Evolutionary conservation across 1,284 basidiomycete species (phyloP).

Genomic region (Mycosarcoma maydis): DNA sequence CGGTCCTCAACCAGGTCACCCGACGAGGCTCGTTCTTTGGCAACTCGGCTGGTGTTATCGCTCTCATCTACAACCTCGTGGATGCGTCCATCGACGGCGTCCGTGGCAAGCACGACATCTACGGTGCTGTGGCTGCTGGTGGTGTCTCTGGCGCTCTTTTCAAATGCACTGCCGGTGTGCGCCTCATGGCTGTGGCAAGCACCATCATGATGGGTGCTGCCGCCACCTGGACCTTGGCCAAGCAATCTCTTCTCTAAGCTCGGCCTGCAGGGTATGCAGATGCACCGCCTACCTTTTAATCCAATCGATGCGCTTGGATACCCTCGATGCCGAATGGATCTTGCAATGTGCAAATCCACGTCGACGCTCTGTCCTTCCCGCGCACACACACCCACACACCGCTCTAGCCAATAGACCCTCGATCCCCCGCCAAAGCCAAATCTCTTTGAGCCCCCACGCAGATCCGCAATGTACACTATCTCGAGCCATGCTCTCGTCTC

Average conservation of each 20-base stretch:
- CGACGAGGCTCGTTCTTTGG: conserved; percentile 96
- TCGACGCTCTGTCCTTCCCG: too few relatives aligned
- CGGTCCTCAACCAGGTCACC: conserved; percentile 93
- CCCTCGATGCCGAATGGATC: too few relatives aligned
- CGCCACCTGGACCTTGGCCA: conserved; percentile 79
- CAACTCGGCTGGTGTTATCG: conserved; percentile 96
- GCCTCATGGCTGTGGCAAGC: conserved; percentile 86
- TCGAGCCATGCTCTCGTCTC: conserved; percentile 16
- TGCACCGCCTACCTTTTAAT: too few relatives aligned
- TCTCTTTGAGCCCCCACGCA: conserved; percentile 3
- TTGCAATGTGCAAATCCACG: too few relatives aligned
- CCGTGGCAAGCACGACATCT: conserved; percentile 89
- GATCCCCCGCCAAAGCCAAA: not conserved
- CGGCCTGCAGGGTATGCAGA: too few relatives aligned
- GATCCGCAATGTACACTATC: conserved; percentile 35
- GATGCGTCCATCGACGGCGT: conserved; percentile 91
- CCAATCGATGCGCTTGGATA: too few relatives aligned
- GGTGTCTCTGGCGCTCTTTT: conserved; percentile 89
- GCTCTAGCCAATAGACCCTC: conserved; percentile 29
- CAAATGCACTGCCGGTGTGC: conserved; percentile 93
- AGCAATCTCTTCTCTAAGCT: conserved; percentile 38
- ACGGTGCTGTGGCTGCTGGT: conserved; percentile 90
- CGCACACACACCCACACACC: conserved; percentile 19
- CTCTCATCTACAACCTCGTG: conserved; percentile 93
- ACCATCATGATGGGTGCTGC: conserved; percentile 87